phyloP scores from a whole-genome alignment of 441 rosid genomes.

The Capsella rubella region DNA sequence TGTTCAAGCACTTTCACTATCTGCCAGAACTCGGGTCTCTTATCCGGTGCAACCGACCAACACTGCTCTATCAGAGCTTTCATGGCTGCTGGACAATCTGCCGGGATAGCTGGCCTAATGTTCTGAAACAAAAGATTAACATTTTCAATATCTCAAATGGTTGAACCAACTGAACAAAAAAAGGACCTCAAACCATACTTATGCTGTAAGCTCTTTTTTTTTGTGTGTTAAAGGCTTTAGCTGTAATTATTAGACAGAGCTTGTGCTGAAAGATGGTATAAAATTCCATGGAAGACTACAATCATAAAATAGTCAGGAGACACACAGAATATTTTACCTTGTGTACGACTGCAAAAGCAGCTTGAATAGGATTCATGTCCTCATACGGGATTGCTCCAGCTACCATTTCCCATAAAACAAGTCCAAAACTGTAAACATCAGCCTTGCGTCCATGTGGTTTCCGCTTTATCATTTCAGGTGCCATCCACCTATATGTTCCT shows the following conservation, averaged over 20 bases:
- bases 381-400: conserved; percentile 93
- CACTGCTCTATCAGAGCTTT: conserved; percentile 90
- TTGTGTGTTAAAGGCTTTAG: not conserved
- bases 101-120: conserved; percentile 80
- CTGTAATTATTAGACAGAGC: conserved; percentile 4
- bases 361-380: conserved; percentile 98
- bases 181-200: not conserved
- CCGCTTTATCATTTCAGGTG: conserved; percentile 96
- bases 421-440: conserved; percentile 96
- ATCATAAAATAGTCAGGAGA: conserved; percentile 12
- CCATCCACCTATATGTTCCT: conserved; percentile 99
- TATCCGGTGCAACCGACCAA: conserved; percentile 86
- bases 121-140: conserved; percentile 56
- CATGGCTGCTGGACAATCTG: conserved; percentile 75
- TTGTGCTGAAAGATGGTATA: not conserved
- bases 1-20: conserved; percentile 87
- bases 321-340: conserved; percentile 56
- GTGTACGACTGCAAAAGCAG: conserved; percentile 96
- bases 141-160: conserved; percentile 1
- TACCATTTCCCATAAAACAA: conserved; percentile 95
- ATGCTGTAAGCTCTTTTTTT: not conserved
- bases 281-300: not conserved
- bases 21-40: conserved; percentile 97
- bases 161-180: conserved; percentile 18
- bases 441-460: conserved; percentile 85